Base-by-base conservation (phyloP, 345 rosid genomes). In the sweet orange (Citrus sinensis) region DNA sequence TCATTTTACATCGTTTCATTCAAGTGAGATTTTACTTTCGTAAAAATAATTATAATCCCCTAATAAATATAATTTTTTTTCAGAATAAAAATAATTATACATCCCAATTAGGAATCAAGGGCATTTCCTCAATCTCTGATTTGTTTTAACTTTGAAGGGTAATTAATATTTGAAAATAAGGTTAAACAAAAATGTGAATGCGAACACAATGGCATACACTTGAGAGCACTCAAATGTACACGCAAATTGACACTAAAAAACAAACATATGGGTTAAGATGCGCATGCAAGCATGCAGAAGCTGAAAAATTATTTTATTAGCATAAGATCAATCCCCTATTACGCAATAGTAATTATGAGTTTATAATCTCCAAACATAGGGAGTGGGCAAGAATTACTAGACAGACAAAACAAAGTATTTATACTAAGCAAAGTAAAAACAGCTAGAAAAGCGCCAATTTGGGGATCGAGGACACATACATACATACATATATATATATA, bases 221-320 rank as follows among this genome's bases (percentile, higher is more conserved):
- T 35, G 64, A 19, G 9, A 17, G 66, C 70, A 46, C 39, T 54
- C 54, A 70, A 39, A 46, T 29, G 24, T 17, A 7, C 56, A 20
- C 64, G 27, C 70, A 37, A 24, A 20, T 32, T 34, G 40, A 19
- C 69, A 17, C 69, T 62, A 13, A 61, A 74, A 70, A 70, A 75
- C 75, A 73, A 83, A 81, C 85, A 86, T 75, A 54, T 54, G 58
- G 87, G 79, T 88, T 87, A 81, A 86, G 85, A 83, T 80, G 88
- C 93, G 92, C 92, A 90, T 90, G 94, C 95, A 86, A 78, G 87
- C 86, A 83, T 85, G 89, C 83, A 77, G 61, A 75, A 74, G 77
- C 64, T 73, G 61, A 82, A 78, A 74, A 73, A 77, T 62, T 83
- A 81, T 11, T 81, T 83, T 79, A 55, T 80, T 76, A 80, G 37